Percentiles rank a stretch among this genome's conserved stretches.
phyloP scores from a whole-genome alignment of 2,329 filamentous ascomycete genomes.

The Lachnellula subtilissima region DNA sequence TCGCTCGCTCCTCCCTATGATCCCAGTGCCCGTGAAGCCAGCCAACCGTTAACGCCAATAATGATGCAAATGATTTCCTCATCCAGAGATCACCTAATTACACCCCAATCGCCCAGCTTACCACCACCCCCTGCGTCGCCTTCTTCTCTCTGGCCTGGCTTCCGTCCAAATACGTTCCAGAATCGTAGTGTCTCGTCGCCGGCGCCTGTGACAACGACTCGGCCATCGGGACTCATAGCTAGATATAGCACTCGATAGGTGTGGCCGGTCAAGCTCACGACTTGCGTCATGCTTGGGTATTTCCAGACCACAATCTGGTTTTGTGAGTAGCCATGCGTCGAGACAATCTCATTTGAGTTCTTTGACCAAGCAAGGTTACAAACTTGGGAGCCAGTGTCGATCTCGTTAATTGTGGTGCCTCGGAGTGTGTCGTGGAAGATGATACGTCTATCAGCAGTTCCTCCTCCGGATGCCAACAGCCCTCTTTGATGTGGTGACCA shows the following conservation, averaged over 20 bases:
- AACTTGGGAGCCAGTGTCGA: conserved; percentile 97
- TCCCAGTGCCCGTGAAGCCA: not conserved
- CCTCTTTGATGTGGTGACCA: conserved; percentile 97
- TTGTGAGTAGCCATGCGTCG: conserved; percentile 93
- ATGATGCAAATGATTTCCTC: conserved; percentile 1
- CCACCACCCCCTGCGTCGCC: conserved; percentile 57
- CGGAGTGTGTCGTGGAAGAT: conserved; percentile 96
- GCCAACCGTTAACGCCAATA: not conserved
- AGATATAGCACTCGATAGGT: conserved; percentile 95
- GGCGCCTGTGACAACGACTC: conserved; percentile 89
- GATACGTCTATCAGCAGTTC: conserved; percentile 91
- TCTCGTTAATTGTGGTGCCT: conserved; percentile 75
- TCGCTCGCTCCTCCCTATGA: not conserved
- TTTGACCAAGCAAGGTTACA: conserved; percentile 97
- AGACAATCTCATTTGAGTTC: conserved; percentile 96
- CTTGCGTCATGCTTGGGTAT: conserved; percentile 96
- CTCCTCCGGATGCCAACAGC: conserved; percentile 89
- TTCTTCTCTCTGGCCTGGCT: conserved; percentile 63
- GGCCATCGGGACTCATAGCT: conserved; percentile 94
- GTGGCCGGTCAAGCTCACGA: conserved; percentile 90
- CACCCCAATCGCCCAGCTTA: conserved; percentile 71
- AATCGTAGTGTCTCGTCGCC: conserved; percentile 95
- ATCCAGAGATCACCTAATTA: conserved; percentile 58
- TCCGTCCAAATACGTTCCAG: conserved; percentile 91
- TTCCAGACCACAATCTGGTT: conserved; percentile 99